Base-by-base conservation (phyloP, 208 protist genomes). In the Wallacemonas rigidus region DNA sequence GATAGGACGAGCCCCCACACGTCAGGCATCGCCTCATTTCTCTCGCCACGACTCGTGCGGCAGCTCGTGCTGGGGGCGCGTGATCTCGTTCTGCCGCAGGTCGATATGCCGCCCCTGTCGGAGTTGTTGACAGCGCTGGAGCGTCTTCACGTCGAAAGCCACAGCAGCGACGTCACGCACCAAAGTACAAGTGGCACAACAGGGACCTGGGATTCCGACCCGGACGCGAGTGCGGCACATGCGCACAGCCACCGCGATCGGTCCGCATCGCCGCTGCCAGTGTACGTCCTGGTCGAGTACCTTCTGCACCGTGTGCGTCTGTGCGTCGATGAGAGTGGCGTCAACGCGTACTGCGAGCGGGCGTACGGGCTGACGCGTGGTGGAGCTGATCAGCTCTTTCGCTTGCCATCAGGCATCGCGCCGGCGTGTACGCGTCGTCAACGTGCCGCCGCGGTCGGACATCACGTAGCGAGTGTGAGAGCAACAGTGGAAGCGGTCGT, bases 241-340 rank as follows among this genome's bases (percentile, higher is more conserved):
- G 26, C 26, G 0, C 26, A 26, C 26, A 26, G 26, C 26, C 26
- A 26, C 26, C 26, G 26, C 26, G 26, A 26, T 26, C 26, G 26
- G 26, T 26, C 26, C 26, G 26, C 57, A 38, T 38, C 17, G 17
- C 57, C 39, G 41, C 26, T 68, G 12, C 47, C 45, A 7, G 55
- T 41, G 12, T 47, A 73, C 69, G 35, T 26, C 48, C 47, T 74
- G 14, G 58, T 74, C 1, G 48, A 74, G 57, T 74, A 67, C 41
- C 56, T 74, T 3, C 45, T 74, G 7, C 70, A 74, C 60, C n/a
- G 55, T 15, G 17, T 65, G 26, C 64, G 12, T 5, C 15, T 69
- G 4, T 15, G 60, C 36, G 39, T 5, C 4, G 40, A 26, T 26
- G 26, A 65, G 4, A 17, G 5, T 4, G 14, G n/a, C 9, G 60